phyloP scores from a whole-genome alignment of 2,329 filamentous ascomycete genomes.

The Elsinoe necatrix region DNA sequence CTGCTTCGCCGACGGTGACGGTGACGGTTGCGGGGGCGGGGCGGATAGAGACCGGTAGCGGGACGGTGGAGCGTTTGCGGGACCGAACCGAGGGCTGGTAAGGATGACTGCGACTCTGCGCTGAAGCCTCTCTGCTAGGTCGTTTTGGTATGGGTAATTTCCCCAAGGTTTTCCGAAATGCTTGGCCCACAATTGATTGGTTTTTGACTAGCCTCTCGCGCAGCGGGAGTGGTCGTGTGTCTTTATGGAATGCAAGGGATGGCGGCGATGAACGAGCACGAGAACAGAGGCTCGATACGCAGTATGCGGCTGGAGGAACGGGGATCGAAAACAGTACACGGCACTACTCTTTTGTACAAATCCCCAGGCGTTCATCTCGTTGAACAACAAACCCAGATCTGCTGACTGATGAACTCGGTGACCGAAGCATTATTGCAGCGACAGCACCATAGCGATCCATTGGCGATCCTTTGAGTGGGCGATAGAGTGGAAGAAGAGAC shows the following conservation, averaged over 20 bases:
- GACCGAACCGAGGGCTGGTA: conserved; percentile 1
- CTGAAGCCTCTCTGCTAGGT: conserved; percentile 3
- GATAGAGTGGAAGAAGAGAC: not conserved
- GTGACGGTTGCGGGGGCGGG: conserved; percentile 4
- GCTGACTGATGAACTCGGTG: conserved; percentile 15
- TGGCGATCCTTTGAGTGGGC: no score
- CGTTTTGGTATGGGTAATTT: conserved; percentile 7
- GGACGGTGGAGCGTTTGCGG: not conserved
- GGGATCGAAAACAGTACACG: conserved; percentile 4
- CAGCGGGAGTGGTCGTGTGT: not conserved
- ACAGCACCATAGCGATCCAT: not conserved
- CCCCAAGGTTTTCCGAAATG: conserved; percentile 4
- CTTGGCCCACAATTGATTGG: conserved; percentile 8
- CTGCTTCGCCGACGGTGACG: not conserved
- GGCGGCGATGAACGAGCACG: conserved; percentile 4
- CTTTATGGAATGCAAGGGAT: not conserved
- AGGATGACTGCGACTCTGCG: conserved; percentile 12
- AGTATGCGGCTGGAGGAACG: not conserved
- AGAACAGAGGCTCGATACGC: conserved; percentile 8
- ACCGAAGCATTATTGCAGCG: conserved; percentile 14
- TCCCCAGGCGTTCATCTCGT: conserved; percentile 12
- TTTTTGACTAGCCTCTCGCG: not conserved
- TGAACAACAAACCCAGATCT: conserved; percentile 8
- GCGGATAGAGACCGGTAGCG: not conserved
- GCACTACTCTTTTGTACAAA: conserved; percentile 2